Percentiles rank a stretch among this genome's conserved stretches.
phyloP scores from a whole-genome alignment of 2,329 filamentous ascomycete genomes.

The Boeremia lycopersici region DNA sequence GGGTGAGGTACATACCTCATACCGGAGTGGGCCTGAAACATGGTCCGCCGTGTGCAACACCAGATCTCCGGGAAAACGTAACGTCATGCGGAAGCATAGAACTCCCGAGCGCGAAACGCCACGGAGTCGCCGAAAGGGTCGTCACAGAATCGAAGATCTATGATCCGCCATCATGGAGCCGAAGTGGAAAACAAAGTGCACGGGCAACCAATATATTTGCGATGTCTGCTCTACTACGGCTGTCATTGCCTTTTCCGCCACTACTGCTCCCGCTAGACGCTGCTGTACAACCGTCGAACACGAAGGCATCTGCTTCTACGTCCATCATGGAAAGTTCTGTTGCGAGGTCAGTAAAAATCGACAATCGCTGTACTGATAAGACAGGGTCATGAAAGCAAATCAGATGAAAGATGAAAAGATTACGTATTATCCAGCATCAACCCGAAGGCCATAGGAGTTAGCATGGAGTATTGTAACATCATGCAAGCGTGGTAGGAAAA shows the following conservation, averaged over 20 bases:
- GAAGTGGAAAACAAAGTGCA: background rate
- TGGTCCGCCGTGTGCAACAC: conserved; percentile 10
- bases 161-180: conserved; percentile 7
- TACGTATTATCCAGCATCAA: conserved; percentile 43
- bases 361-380: conserved; percentile 1
- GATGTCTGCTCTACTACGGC: background rate
- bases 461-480: conserved; percentile 49
- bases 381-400: conserved; percentile 18
- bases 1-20: conserved; percentile 11
- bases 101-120: conserved; percentile 2
- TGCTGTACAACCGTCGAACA: background rate
- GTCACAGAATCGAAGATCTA: conserved; percentile 2
- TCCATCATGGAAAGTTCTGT: background rate
- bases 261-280: background rate
- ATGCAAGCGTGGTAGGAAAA: conserved; percentile 23
- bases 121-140: conserved; percentile 11
- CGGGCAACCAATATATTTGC: conserved; percentile 3
- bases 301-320: background rate
- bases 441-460: conserved; percentile 44
- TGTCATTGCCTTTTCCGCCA: background rate
- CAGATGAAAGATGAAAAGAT: conserved; percentile 51
- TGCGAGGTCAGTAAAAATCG: conserved; percentile 6
- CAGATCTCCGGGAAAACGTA: conserved; percentile 5
- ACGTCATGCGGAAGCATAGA: conserved; percentile 7
- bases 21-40: conserved; percentile 6